A percentile compares a stretch with the other conserved stretches of the same genome.
These are phyloP conservation scores for Exophiala viscosa DNA, from an alignment of 2,329 filamentous ascomycete genomes.

Conservation along the genomic window DNA sequence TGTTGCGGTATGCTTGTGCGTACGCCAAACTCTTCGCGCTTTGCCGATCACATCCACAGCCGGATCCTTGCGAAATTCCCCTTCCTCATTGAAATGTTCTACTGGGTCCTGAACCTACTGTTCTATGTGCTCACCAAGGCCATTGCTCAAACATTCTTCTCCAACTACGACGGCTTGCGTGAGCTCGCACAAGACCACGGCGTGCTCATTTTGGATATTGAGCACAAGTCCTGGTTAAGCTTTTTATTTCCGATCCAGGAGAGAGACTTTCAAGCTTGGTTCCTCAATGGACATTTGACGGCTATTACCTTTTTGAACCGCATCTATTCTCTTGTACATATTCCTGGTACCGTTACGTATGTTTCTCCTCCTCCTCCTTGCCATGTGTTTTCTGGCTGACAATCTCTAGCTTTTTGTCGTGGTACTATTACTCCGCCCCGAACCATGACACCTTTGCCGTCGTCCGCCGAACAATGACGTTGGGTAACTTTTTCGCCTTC, in stretches of 20 bases:
- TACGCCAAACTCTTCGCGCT: slow-evolving; percentile 60
- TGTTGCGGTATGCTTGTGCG: slow-evolving; percentile 51
- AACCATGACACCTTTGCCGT: slow-evolving; percentile 53
- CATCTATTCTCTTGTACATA: slow-evolving; percentile 50
- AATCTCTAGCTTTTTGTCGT: slow-evolving; percentile 38
- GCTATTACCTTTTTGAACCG: slow-evolving; percentile 48
- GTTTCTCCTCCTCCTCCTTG: slow-evolving; percentile 15
- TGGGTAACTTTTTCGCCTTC: slow-evolving; percentile 61
- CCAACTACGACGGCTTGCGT: slow-evolving; percentile 45
- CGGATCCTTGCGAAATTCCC: slow-evolving; percentile 64
- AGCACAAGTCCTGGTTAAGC: slow-evolving; percentile 31
- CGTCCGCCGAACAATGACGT: slow-evolving; percentile 57
- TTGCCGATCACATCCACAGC: slow-evolving; percentile 58
- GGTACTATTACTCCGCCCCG: slow-evolving; percentile 41
- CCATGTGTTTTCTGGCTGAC: slow-evolving; percentile 22
- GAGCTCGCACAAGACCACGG: slow-evolving; percentile 46
- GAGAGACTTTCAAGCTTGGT: slow-evolving; percentile 45
- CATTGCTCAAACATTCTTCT: slow-evolving; percentile 50
- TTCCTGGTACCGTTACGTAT: slow-evolving; percentile 50
- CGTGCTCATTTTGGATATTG: slow-evolving; percentile 20
- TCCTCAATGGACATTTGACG: slow-evolving; percentile 40
- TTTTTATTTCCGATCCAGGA: slow-evolving; percentile 42
- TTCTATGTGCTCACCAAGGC: slow-evolving; percentile 61
- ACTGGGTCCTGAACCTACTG: slow-evolving; percentile 64
- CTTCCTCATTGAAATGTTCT: slow-evolving; percentile 70